These are phyloP conservation scores for Nannochloropsis oceanica DNA, from an alignment of 108 stramenopile species.

Conservation along the genomic window DNA sequence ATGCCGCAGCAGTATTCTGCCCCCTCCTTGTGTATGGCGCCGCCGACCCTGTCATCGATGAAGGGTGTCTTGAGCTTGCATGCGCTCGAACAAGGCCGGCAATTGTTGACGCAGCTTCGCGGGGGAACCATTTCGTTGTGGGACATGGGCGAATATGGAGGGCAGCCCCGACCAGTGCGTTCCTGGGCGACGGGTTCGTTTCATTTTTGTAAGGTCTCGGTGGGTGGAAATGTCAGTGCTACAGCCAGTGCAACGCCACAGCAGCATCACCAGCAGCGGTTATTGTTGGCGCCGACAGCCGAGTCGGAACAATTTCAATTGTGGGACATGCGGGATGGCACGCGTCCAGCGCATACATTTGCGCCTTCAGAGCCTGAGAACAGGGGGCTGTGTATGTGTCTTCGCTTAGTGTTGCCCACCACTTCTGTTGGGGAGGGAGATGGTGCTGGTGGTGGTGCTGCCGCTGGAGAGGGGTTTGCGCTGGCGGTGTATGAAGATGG, in stretches of 20 bases:
- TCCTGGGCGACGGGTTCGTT: not conserved
- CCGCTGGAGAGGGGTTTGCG: not conserved
- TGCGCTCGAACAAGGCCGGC: not conserved
- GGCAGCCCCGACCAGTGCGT: not conserved
- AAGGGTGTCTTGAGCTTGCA: not conserved
- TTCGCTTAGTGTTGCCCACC: not conserved
- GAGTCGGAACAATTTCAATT: not conserved
- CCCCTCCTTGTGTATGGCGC: not conserved
- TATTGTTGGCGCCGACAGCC: not conserved
- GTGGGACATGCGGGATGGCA: not conserved
- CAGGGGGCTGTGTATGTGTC: not conserved
- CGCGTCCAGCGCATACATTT: not conserved
- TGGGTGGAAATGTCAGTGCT: not conserved
- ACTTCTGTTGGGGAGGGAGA: not conserved
- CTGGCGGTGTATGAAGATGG: not conserved
- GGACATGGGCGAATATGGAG: not conserved
- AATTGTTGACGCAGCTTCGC: not conserved
- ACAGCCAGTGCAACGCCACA: not conserved
- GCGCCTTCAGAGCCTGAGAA: not conserved
- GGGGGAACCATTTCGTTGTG: not conserved
- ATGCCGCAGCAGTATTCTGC: not conserved
- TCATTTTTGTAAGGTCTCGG: not conserved
- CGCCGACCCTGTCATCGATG: not conserved
- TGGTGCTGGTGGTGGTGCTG: not conserved
- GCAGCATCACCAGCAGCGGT: not conserved